phyloP scores from a whole-genome alignment of 495 filamentous ascomycete genomes.

The Neurospora sp. region DNA sequence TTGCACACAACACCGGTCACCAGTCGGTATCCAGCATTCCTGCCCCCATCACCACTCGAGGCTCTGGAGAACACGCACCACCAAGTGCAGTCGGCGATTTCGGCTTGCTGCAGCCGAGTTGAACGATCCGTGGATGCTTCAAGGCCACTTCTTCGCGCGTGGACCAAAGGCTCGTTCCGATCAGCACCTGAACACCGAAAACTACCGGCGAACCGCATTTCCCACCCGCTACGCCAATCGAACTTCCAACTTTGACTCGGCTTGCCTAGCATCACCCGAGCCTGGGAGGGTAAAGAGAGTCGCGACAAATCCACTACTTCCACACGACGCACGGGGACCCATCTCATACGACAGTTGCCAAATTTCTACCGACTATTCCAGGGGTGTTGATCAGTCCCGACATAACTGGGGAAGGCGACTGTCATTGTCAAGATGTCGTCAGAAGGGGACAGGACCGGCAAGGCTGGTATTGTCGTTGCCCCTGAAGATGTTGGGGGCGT shows the following conservation, averaged over 20 bases:
- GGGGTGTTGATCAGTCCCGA: background rate
- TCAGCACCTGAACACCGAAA: background rate
- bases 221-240: background rate
- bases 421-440: conserved; percentile 24
- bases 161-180: background rate
- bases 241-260: background rate
- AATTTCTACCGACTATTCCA: background rate
- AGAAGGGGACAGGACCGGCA: conserved; percentile 26
- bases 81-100: background rate
- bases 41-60: background rate
- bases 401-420: background rate
- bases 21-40: background rate
- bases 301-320: background rate
- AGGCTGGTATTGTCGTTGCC: conserved; percentile 38
- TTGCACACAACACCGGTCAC: background rate
- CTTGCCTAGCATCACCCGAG: background rate
- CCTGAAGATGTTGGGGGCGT: conserved; percentile 27
- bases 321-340: background rate
- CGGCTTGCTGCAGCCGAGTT: background rate
- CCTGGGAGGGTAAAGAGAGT: background rate
- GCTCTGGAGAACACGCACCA: background rate
- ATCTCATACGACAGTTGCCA: background rate
- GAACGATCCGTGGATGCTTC: background rate
- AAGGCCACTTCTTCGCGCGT: background rate
- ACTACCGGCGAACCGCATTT: background rate